Evolutionary conservation across 805 yeast genomes (phyloP), one percentile per base, ranked within the genome.

Genomic region (Cyberlindnera samutprakarnensis): DNA sequence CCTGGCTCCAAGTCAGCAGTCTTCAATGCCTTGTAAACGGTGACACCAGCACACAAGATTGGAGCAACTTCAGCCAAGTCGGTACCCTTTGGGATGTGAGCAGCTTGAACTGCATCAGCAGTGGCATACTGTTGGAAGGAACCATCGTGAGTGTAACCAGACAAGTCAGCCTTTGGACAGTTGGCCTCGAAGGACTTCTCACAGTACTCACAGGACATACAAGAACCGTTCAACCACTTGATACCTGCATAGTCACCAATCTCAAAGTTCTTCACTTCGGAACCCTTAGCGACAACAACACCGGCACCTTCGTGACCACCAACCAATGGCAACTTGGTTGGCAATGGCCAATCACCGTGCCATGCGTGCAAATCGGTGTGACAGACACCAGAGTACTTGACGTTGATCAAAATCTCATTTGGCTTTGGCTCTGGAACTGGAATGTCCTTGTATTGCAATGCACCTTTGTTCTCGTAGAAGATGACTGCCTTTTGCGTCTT

Each of bases 251-350:
- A 64, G 49, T 75, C 83, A 53, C 83, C 83, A 41, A 75, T 51
- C 51, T 74, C 62, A 62, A 76, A 75, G 43, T 72, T 74, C 32
- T 59, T 64, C 37, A 75, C 83, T 47, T 68, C 62, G 26, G 65
- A 65, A 51, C 83, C 83, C 55, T 65, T 60, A 31, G 70, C 79
- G 39, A 75, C 83, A 41, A 75, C 83, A 22, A 70, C 68, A 59
- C 83, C 82, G 30, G 81, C 80, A 64, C 83, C 83, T 59, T 75
- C 83, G 57, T 75, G 83, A 51, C 83, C 83, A 47, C 83, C 83
- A 28, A 75, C 78, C 46, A 75, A 62, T 25, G 81, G 82, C 46
- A 75, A 61, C 49, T 72, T 73, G 40, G 68, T 63, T 21, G 53
- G 62, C 47, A 72, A 56, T 32, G 78, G 78, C 80, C 79, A 73